Conservation (phyloP, 306 rosid genomes). For the Carpinus viminea region DNA sequence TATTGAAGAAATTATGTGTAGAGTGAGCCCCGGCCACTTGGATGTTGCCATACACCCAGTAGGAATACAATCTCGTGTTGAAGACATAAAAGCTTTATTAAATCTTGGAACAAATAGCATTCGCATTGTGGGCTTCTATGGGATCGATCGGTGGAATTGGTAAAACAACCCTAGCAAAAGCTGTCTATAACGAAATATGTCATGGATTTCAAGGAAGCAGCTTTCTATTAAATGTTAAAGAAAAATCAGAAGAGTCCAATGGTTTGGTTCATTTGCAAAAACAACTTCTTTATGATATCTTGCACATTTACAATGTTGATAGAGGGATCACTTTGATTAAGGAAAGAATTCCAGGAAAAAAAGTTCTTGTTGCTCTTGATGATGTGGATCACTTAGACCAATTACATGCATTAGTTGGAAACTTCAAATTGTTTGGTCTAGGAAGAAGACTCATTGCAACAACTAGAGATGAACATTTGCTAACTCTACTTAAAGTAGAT, state of each 20-base stretch:
- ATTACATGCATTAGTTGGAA: not conserved
- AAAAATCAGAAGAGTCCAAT: not conserved
- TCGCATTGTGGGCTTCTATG: too few species aligned
- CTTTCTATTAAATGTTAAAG: constrained; percentile 19
- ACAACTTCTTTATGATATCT: constrained; percentile 23
- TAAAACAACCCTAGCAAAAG: too few species aligned
- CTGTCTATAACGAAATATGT: too few species aligned
- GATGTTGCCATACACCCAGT: constrained; percentile 19
- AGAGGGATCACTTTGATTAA: constrained; percentile 3
- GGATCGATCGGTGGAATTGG: too few species aligned
- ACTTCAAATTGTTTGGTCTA: constrained; percentile 5
- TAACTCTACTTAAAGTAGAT: too few species aligned
- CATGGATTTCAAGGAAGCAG: not conserved
- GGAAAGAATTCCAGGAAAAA: not conserved
- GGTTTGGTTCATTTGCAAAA: constrained; percentile 19
- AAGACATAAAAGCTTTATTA: not conserved
- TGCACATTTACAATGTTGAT: not conserved
- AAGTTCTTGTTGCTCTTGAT: constrained; percentile 22
- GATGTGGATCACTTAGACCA: constrained; percentile 14
- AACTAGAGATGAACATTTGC: too few species aligned
- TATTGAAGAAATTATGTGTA: not conserved
- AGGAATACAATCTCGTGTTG: constrained; percentile 6
- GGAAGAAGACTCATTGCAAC: too few species aligned
- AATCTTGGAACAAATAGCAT: not conserved
- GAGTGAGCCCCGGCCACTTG: constrained; percentile 3